phyloP scores from a whole-genome alignment of 768 basidiomycete genomes.

The Mycena epipterygia region DNA sequence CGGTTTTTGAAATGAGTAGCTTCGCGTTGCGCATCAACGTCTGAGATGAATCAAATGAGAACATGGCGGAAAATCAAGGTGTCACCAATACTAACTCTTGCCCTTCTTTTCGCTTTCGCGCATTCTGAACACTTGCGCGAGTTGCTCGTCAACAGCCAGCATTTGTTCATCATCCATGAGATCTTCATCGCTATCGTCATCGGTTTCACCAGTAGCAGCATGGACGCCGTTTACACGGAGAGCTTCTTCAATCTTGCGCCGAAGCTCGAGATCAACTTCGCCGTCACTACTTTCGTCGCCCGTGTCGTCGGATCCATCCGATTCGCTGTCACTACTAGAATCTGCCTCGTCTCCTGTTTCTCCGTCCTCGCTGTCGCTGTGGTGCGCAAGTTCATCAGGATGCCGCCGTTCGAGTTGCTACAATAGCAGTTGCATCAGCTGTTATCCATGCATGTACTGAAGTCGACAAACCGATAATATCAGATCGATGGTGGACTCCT shows the following conservation, averaged over 20 bases:
- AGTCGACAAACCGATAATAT: constrained; percentile 78
- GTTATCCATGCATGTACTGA: constrained; percentile 8
- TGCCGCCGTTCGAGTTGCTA: constrained; percentile 89
- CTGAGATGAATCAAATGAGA: constrained; percentile 47
- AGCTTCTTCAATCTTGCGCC: constrained; percentile 76
- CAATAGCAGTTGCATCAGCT: neutral
- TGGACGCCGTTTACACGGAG: constrained; percentile 71
- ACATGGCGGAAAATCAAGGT: neutral
- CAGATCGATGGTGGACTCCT: constrained; percentile 81
- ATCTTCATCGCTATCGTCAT: constrained; percentile 68
- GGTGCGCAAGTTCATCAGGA: constrained; percentile 67
- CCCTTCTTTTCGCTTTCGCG: constrained; percentile 72
- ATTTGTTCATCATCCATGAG: constrained; percentile 98
- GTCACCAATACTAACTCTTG: constrained; percentile 65
- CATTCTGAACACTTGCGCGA: constrained; percentile 88
- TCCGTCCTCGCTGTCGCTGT: constrained; percentile 58
- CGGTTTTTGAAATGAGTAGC: constrained; percentile 97
- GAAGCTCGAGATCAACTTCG: constrained; percentile 72
- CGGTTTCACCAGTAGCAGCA: constrained; percentile 66
- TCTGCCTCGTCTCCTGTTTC: constrained; percentile 54
- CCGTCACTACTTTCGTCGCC: constrained; percentile 59
- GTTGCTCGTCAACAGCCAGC: constrained; percentile 95
- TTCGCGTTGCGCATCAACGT: constrained; percentile 82
- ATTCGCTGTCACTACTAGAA: constrained; percentile 44
- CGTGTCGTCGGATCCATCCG: constrained; percentile 50